phyloP scores from a whole-genome alignment of 139 green algal genomes.

The Pseudopediastrum boryanum region DNA sequence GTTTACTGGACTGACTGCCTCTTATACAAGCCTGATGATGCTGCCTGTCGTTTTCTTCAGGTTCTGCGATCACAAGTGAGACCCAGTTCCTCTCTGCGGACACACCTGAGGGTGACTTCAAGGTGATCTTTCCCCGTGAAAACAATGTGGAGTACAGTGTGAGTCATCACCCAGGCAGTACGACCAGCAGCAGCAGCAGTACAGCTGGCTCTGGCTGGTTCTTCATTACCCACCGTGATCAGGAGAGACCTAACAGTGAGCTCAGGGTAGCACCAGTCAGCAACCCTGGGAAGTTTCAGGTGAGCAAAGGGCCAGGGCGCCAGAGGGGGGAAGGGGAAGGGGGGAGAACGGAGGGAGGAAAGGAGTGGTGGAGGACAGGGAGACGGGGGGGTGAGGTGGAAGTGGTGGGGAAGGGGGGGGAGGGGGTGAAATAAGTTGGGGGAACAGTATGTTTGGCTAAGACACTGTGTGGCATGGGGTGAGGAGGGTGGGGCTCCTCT shows the following conservation, averaged over 20 bases:
- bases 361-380: too few species aligned
- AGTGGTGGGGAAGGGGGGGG: too few species aligned
- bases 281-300: constrained; percentile 29
- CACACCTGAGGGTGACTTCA: constrained; percentile 58
- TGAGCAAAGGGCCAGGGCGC: constrained; percentile 10
- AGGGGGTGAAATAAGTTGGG: too few species aligned
- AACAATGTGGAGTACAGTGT: constrained; percentile 75
- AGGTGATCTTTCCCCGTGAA: constrained; percentile 63
- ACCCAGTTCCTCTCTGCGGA: constrained; percentile 65
- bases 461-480: too few species aligned
- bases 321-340: too few species aligned
- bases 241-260: constrained; percentile 79
- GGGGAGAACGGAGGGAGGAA: too few species aligned
- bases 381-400: too few species aligned
- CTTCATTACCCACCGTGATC: constrained; percentile 69
- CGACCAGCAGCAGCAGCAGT: constrained; percentile 39
- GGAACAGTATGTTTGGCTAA: too few species aligned
- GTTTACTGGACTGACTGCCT: too few species aligned
- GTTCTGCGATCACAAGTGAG: constrained; percentile 79
- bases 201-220: constrained; percentile 30
- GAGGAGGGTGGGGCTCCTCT: too few species aligned
- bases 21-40: too few species aligned
- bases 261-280: constrained; percentile 66
- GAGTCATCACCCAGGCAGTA: constrained; percentile 23
- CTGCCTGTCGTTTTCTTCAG: too few species aligned